Conservation (phyloP, 805 yeast genomes). For the Babjeviella inositovora region DNA sequence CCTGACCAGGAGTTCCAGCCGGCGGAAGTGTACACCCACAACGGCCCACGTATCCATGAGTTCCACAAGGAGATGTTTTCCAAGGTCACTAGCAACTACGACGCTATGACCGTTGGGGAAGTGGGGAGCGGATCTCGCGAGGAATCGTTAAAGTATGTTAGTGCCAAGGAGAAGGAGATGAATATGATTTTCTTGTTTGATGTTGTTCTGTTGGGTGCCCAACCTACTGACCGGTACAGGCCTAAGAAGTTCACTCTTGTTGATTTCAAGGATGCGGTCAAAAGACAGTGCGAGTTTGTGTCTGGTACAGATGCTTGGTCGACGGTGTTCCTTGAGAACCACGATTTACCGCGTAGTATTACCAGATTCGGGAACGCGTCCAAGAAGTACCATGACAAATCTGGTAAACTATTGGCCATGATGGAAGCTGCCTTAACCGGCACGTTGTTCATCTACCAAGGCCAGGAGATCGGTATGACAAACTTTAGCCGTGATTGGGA, state of each 20-base stretch:
- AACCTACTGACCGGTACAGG: too few relatives aligned
- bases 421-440: constrained; percentile 32
- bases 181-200: constrained; percentile 18
- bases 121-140: constrained; percentile 25
- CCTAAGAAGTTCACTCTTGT: constrained; percentile 15
- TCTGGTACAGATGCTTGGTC: constrained; percentile 41
- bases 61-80: constrained; percentile 34
- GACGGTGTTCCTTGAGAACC: constrained; percentile 38
- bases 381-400: constrained; percentile 12
- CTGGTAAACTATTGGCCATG: constrained; percentile 31
- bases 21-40: constrained; percentile 11
- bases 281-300: constrained; percentile 16
- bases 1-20: constrained; percentile 24
- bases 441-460: constrained; percentile 40
- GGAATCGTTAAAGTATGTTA: constrained; percentile 23
- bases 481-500: constrained; percentile 29
- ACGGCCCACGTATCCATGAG: constrained; percentile 44
- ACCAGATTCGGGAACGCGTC: constrained; percentile 32
- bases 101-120: constrained; percentile 43
- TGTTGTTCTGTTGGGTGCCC: constrained; percentile 6
- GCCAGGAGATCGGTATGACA: constrained; percentile 43
- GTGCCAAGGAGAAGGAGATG: too few relatives aligned
- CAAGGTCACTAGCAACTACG: constrained; percentile 24
- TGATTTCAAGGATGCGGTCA: constrained; percentile 23
- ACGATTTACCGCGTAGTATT: constrained; percentile 39